These are phyloP conservation scores for Coemansia sp. DNA, from an alignment of 192 early-diverging fungal species.

Conservation along the genomic window DNA sequence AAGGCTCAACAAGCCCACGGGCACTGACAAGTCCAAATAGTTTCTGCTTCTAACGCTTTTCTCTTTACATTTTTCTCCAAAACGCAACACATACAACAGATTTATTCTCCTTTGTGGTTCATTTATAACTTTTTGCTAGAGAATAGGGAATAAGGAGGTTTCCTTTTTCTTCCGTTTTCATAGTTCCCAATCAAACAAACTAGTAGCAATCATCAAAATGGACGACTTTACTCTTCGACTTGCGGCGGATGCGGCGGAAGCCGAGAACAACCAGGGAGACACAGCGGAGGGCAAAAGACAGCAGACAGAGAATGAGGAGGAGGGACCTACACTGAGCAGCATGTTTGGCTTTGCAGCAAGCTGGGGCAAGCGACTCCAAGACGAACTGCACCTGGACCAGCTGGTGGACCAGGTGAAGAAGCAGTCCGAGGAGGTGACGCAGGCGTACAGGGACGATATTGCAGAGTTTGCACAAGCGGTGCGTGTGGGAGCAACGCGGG, in stretches of 20 bases:
- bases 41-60: background rate
- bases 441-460: slow-evolving; percentile 48
- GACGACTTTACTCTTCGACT: slow-evolving; percentile 40
- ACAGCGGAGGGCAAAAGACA: background rate
- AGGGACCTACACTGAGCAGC: slow-evolving; percentile 16
- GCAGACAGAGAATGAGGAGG: too few relatives aligned
- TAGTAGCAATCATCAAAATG: slow-evolving; percentile 15
- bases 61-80: background rate
- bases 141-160: too few relatives aligned
- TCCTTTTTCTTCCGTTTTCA: background rate
- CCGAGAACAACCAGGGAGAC: slow-evolving; percentile 18
- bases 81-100: background rate
- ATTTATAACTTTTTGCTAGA: too few relatives aligned
- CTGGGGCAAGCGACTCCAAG: slow-evolving; percentile 43
- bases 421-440: slow-evolving; percentile 46
- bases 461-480: slow-evolving; percentile 50
- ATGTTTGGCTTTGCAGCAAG: slow-evolving; percentile 49
- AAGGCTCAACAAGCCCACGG: slow-evolving; percentile 19
- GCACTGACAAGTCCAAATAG: too few relatives aligned
- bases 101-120: too few relatives aligned
- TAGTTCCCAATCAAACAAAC: background rate
- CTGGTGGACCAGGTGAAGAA: slow-evolving; percentile 48
- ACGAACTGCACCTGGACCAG: slow-evolving; percentile 29
- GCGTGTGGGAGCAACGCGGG: slow-evolving; percentile 27
- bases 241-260: slow-evolving; percentile 42